Evolutionary conservation across 73 alveolate species (phyloP), one percentile per base, ranked within the genome.

Genomic region (Paramecium pentaurelia): DNA sequence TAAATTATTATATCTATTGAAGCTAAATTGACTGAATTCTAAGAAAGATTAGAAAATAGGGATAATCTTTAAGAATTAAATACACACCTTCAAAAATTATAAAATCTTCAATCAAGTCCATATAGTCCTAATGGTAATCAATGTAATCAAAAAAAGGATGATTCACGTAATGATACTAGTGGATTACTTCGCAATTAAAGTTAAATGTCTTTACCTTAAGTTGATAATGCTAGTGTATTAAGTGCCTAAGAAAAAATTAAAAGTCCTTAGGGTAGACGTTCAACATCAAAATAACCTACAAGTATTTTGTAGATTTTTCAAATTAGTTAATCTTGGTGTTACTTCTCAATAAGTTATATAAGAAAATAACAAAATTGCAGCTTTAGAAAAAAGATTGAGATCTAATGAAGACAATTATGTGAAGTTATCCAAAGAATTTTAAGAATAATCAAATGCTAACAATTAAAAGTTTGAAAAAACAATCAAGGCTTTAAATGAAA

Each of bases 171-270:
- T 42, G 88, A 75, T 36, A 42, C 58, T 3, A 38, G 68, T n/a
- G 60, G 70, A 36, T 38, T 75, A 42, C n/a, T 75, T 22, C 38
- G 88, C 12, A 75, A 75, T 75, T 25, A 75, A 75, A 75, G 88
- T 75, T 38, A 75, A 37, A 32, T 75, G 22, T 75, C 88, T 20
- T 25, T 75, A 75, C 38, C 58, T 16, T n/a, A 75, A 38, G 9
- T 37, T n/a, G 88, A 75, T 6, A 42, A 34, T 38, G 58, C 18
- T 34, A 36, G 64, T 37, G 16, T 38, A 22, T 30, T 75, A 18
- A 75, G 88, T 75, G 58, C 22, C 28, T 36, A 75, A 25, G 60
- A 75, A 3, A 75, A 38, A 18, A 30, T 38, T 12, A 75, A 38
- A 38, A 30, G 59, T 37, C 88, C 88, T 38, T 38, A 36, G 40